phyloP scores from a whole-genome alignment of 1,139 yeast genomes.

The Nadsonia commutata region DNA sequence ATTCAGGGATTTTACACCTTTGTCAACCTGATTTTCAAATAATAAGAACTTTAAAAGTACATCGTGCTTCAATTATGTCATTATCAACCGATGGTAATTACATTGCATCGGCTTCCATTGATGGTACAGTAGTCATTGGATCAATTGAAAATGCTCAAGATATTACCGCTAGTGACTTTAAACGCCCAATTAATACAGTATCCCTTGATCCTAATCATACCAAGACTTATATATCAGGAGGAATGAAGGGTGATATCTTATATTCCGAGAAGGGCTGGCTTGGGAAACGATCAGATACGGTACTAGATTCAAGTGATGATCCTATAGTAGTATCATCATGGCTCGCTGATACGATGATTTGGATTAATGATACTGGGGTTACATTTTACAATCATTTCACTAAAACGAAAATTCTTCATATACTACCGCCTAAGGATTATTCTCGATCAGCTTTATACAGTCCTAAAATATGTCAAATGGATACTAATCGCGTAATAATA shows the following conservation, averaged over 20 bases:
- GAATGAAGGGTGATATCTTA: constrained; percentile 74
- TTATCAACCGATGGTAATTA: constrained; percentile 52
- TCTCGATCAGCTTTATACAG: constrained; percentile 73
- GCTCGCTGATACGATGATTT: constrained; percentile 49
- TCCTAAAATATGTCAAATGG: constrained; percentile 63
- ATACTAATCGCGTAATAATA: constrained; percentile 50
- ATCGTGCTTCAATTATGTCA: constrained; percentile 68
- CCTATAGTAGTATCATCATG: constrained; percentile 57
- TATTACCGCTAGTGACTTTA: constrained; percentile 63
- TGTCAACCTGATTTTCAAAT: constrained; percentile 42
- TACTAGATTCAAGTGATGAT: constrained; percentile 47
- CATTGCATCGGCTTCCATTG: constrained; percentile 82
- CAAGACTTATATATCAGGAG: constrained; percentile 69
- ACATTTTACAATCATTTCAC: constrained; percentile 19
- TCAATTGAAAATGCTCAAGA: constrained; percentile 48
- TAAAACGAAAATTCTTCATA: constrained; percentile 26
- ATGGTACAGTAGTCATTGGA: constrained; percentile 81
- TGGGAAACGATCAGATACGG: constrained; percentile 58
- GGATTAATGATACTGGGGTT: constrained; percentile 82
- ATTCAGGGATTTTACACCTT: constrained; percentile 68
- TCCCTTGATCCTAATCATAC: constrained; percentile 64
- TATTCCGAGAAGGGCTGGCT: constrained; percentile 75
- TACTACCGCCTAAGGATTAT: constrained; percentile 43
- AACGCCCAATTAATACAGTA: constrained; percentile 79
- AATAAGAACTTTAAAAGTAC: constrained; percentile 66